These are phyloP conservation scores for Neofusicoccum ribis DNA, from an alignment of 2,329 filamentous ascomycete genomes.

Conservation along the genomic window DNA sequence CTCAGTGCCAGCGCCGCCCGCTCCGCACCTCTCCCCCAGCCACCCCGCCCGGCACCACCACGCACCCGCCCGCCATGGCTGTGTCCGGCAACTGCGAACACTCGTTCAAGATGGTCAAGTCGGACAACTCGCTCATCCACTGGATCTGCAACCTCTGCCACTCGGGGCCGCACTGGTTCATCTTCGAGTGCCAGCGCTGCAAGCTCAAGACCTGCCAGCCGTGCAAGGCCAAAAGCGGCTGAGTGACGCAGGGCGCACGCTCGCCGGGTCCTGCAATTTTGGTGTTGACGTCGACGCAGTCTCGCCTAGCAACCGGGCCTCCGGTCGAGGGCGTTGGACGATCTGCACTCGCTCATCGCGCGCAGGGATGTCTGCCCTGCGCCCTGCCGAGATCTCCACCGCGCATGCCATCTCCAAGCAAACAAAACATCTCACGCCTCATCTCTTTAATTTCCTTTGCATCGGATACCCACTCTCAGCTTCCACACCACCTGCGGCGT, in stretches of 20 bases:
- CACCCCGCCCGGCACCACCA: not conserved
- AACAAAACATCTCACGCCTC: not conserved
- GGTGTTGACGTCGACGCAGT: slow-evolving; percentile 18
- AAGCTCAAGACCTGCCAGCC: slow-evolving; percentile 53
- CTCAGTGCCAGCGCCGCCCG: not conserved
- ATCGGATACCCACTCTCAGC: not conserved
- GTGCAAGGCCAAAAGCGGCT: slow-evolving; percentile 46
- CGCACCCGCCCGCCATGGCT: slow-evolving; percentile 41
- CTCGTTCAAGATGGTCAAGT: slow-evolving; percentile 53
- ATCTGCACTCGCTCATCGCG: slow-evolving; percentile 16
- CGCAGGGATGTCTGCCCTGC: slow-evolving; percentile 4
- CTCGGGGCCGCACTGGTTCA: slow-evolving; percentile 52
- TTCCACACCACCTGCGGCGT: not conserved
- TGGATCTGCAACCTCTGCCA: slow-evolving; percentile 56
- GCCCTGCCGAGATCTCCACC: slow-evolving; percentile 14
- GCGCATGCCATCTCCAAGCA: not conserved
- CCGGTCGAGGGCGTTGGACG: slow-evolving; percentile 8
- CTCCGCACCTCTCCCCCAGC: not conserved
- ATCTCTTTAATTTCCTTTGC: slow-evolving; percentile 4
- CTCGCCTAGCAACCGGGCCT: slow-evolving; percentile 9
- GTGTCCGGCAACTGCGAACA: slow-evolving; percentile 51
- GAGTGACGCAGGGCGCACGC: slow-evolving; percentile 19
- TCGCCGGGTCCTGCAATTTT: slow-evolving; percentile 11
- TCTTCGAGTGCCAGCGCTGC: slow-evolving; percentile 53
- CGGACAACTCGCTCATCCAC: slow-evolving; percentile 51